Percentiles rank a stretch among this genome's conserved stretches.
Conservation (phyloP, 2,329 filamentous ascomycete species). For the Zasmidium angulare region DNA sequence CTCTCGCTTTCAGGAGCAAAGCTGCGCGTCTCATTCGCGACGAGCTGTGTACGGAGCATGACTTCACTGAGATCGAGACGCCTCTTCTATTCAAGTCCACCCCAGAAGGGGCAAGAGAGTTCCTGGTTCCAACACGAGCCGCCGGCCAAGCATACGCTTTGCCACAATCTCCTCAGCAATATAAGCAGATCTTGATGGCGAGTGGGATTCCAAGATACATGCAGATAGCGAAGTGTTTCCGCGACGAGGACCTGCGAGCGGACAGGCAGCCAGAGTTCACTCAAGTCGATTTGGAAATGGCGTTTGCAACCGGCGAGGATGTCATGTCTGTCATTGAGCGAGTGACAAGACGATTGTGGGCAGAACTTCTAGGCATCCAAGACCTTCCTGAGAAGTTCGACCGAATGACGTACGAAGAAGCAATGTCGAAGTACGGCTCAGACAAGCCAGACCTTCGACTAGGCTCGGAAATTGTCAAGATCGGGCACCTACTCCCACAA, state of each 20-base stretch:
- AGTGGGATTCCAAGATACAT: conserved; percentile 80
- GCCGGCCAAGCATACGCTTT: conserved; percentile 81
- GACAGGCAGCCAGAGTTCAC: conserved; percentile 97
- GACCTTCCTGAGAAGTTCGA: conserved; percentile 51
- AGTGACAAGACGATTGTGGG: conserved; percentile 59
- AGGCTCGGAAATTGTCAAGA: conserved; percentile 60
- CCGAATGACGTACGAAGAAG: conserved; percentile 69
- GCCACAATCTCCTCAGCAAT: conserved; percentile 95
- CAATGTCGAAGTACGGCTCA: conserved; percentile 77
- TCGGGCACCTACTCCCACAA: conserved; percentile 63
- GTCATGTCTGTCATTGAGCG: conserved; percentile 63
- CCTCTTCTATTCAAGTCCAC: conserved; percentile 96
- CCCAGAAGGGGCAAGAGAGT: conserved; percentile 91
- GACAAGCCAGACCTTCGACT: conserved; percentile 92
- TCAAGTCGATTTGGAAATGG: conserved; percentile 91
- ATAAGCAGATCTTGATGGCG: conserved; percentile 97
- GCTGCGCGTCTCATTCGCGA: conserved; percentile 56
- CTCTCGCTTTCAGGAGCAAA: conserved; percentile 69
- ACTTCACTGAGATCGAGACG: conserved; percentile 82
- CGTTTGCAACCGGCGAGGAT: conserved; percentile 71
- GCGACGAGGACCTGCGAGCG: conserved; percentile 88
- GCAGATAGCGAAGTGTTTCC: conserved; percentile 92
- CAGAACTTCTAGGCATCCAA: conserved; percentile 46
- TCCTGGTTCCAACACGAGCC: conserved; percentile 82
- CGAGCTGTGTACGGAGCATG: conserved; percentile 53